phyloP scores from a whole-genome alignment of 306 rosid species.

The Rosa rugosa region DNA sequence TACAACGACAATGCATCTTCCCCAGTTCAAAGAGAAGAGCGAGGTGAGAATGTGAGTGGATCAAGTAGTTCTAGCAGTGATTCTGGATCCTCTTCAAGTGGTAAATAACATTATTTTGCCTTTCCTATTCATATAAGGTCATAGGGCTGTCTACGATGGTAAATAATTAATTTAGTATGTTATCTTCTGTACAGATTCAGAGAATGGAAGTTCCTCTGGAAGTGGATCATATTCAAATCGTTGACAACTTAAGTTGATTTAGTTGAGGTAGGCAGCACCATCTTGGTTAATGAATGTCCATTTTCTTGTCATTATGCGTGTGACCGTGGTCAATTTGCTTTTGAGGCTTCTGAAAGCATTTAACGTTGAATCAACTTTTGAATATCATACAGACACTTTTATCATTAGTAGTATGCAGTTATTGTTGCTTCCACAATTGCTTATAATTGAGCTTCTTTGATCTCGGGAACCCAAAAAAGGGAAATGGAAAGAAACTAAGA shows the following conservation, averaged over 20 bases:
- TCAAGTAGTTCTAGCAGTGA: conserved; percentile 69
- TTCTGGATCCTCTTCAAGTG: conserved; percentile 53
- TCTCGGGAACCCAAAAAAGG: neutral
- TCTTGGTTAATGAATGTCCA: neutral
- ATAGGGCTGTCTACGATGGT: conserved; percentile 8
- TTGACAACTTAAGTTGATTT: conserved; percentile 42
- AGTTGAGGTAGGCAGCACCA: conserved; percentile 13
- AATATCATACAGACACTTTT: neutral
- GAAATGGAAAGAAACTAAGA: neutral
- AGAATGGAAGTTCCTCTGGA: conserved; percentile 61
- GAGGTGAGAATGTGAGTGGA: conserved; percentile 44
- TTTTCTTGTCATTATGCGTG: neutral
- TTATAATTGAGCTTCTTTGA: neutral
- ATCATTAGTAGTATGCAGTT: neutral
- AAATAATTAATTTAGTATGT: neutral
- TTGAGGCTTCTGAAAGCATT: conserved; percentile 11
- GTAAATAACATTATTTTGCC: conserved; percentile 11
- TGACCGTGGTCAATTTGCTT: neutral
- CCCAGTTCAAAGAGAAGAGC: conserved; percentile 41
- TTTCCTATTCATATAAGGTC: neutral
- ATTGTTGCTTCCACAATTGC: neutral
- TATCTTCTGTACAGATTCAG: conserved; percentile 60
- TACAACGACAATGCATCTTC: conserved; percentile 34
- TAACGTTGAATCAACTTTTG: neutral
- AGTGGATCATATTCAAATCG: conserved; percentile 66